These are phyloP conservation scores for Moricandia moricandioides DNA, from an alignment of 345 rosid species.

Conservation along the genomic window DNA sequence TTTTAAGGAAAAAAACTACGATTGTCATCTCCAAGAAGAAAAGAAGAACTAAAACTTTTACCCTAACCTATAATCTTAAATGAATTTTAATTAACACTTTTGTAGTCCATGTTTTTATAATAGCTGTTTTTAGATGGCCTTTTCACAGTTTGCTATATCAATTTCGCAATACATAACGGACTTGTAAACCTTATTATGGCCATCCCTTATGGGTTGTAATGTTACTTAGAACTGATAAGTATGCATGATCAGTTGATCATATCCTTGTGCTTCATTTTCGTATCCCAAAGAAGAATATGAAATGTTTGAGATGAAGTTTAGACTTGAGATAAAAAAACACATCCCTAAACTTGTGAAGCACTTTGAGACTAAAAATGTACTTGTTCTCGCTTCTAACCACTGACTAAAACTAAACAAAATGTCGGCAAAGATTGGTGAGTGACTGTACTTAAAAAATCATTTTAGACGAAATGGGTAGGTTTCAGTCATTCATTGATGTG, in stretches of 20 bases:
- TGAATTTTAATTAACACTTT: background rate
- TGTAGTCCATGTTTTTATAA: background rate
- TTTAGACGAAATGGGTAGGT: constrained; percentile 19
- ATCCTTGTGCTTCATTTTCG: background rate
- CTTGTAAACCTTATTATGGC: background rate
- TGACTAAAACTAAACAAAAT: background rate
- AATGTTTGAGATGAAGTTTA: background rate
- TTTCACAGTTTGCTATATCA: background rate
- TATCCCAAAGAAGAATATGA: background rate
- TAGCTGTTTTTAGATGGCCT: background rate
- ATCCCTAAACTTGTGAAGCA: background rate
- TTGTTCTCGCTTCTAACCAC: background rate
- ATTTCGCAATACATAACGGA: background rate
- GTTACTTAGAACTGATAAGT: background rate
- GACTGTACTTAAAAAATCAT: background rate
- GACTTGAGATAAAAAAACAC: background rate
- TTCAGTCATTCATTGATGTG: constrained; percentile 34
- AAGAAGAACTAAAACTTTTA: background rate
- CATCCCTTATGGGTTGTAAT: background rate
- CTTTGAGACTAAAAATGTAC: background rate
- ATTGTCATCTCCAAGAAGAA: background rate
- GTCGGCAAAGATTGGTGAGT: constrained; percentile 36
- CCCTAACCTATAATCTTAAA: background rate
- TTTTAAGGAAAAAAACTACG: background rate
- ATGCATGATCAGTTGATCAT: background rate